Evolutionary conservation across 1,284 basidiomycete species (phyloP).

Genomic region (Gymnopus androsaceus): DNA sequence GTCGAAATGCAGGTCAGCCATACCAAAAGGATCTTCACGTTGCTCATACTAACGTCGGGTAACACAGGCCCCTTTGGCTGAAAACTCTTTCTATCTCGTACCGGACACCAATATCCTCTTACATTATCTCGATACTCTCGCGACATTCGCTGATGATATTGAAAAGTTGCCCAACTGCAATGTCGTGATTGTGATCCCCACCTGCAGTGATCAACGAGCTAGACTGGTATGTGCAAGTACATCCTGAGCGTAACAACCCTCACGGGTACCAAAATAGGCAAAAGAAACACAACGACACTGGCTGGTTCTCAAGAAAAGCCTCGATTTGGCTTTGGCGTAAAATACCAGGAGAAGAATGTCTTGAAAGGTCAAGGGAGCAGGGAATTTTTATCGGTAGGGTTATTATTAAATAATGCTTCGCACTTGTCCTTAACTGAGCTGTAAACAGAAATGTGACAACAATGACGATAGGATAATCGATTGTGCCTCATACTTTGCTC

Average conservation of each 20-base stretch:
- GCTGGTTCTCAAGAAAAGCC: slow-evolving; percentile 70
- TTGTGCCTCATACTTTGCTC: slow-evolving; percentile 64
- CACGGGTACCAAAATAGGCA: slow-evolving; percentile 43
- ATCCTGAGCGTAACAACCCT: not conserved
- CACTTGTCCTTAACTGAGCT: not conserved
- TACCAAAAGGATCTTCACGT: not conserved
- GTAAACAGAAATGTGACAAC: slow-evolving; percentile 20
- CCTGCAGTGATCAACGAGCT: slow-evolving; percentile 73
- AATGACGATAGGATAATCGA: slow-evolving; percentile 74
- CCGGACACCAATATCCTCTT: slow-evolving; percentile 76
- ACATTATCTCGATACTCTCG: slow-evolving; percentile 61
- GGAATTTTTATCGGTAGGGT: slow-evolving; percentile 58
- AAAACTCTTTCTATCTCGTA: slow-evolving; percentile 51
- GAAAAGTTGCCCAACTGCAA: slow-evolving; percentile 49
- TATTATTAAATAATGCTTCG: slow-evolving; percentile 4
- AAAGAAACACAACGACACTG: slow-evolving; percentile 66
- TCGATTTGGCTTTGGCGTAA: slow-evolving; percentile 71
- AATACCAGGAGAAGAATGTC: slow-evolving; percentile 54
- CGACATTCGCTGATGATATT: slow-evolving; percentile 63
- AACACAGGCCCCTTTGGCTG: slow-evolving; percentile 40
- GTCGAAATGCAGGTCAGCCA: slow-evolving; percentile 65
- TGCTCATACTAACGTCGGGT: not conserved
- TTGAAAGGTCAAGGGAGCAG: slow-evolving; percentile 67
- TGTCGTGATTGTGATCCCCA: slow-evolving; percentile 64
- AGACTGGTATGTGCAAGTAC: slow-evolving; percentile 53